Conservation (phyloP, 108 stramenopile species). For the Stephanodiscus triporus region DNA sequence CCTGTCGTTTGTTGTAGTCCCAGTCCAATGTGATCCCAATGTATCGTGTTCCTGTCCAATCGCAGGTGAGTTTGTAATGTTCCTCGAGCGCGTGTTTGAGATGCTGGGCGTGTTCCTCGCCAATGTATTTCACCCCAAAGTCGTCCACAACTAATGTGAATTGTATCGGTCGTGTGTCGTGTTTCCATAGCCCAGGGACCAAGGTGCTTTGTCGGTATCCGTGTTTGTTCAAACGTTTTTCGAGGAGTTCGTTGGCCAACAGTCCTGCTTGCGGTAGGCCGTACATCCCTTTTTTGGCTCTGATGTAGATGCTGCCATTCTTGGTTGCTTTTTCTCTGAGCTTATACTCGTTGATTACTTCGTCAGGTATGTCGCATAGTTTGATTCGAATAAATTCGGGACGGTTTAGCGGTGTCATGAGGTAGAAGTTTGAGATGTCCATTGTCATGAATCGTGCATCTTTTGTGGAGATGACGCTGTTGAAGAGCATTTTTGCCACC, state of each 20-base stretch:
- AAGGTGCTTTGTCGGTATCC: not conserved
- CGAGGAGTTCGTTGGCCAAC: slow-evolving; percentile 26
- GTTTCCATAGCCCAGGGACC: slow-evolving; percentile 51
- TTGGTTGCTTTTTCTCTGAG: not conserved
- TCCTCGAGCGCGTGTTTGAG: slow-evolving; percentile 15
- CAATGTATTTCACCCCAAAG: slow-evolving; percentile 28
- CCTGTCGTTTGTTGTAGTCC: too few species aligned
- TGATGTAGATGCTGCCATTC: slow-evolving; percentile 8
- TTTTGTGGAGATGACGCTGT: slow-evolving; percentile 12
- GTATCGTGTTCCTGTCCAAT: slow-evolving; percentile 40
- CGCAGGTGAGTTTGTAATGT: slow-evolving; percentile 26
- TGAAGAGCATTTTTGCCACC: slow-evolving; percentile 12
- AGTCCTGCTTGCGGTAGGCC: too few species aligned
- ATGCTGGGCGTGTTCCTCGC: slow-evolving; percentile 15
- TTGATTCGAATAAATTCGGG: slow-evolving; percentile 51
- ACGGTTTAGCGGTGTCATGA: slow-evolving; percentile 32
- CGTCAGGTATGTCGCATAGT: too few species aligned
- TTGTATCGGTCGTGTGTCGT: slow-evolving; percentile 17
- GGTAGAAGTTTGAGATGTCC: slow-evolving; percentile 49
- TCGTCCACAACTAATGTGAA: slow-evolving; percentile 31
- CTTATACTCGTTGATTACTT: slow-evolving; percentile 49
- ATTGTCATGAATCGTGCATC: slow-evolving; percentile 34
- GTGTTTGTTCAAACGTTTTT: too few species aligned
- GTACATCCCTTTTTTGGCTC: too few species aligned
- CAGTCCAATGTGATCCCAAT: slow-evolving; percentile 46